phyloP scores from a whole-genome alignment of 176 grass and related monocot species.

The Phragmites australis region DNA sequence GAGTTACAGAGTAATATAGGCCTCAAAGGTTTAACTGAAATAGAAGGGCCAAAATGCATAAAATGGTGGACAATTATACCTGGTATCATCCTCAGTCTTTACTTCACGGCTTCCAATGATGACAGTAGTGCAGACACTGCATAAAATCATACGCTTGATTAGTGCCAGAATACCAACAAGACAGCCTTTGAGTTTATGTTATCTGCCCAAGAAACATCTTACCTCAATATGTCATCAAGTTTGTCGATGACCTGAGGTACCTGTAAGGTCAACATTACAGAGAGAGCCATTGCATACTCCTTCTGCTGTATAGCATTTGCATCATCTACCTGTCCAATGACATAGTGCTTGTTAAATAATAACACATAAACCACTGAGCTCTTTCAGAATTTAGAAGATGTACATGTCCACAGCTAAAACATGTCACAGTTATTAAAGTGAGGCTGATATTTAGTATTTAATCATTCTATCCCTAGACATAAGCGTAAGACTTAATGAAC shows the following conservation, averaged over 20 bases:
- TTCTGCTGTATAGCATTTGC: slow-evolving; percentile 71
- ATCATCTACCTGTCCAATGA: slow-evolving; percentile 81
- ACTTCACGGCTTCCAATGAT: slow-evolving; percentile 78
- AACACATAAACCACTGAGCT: neutral
- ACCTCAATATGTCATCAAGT: slow-evolving; percentile 99
- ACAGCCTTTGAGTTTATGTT: neutral
- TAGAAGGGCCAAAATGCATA: slow-evolving; percentile 14
- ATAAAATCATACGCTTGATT: slow-evolving; percentile 37
- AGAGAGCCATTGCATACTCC: slow-evolving; percentile 87
- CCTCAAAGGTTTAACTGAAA: slow-evolving; percentile 29
- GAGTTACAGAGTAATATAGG: slow-evolving; percentile 13
- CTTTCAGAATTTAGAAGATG: slow-evolving; percentile 15
- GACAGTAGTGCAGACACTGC: slow-evolving; percentile 88
- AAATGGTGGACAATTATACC: slow-evolving; percentile 50
- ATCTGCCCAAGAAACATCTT: slow-evolving; percentile 26
- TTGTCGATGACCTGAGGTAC: slow-evolving; percentile 87
- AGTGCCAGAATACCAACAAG: slow-evolving; percentile 14
- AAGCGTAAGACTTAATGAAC: neutral
- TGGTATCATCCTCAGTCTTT: slow-evolving; percentile 71
- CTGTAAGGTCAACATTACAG: slow-evolving; percentile 89
- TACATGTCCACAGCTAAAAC: slow-evolving; percentile 1
- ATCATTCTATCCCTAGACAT: slow-evolving; percentile 1
- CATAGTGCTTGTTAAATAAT: slow-evolving; percentile 11
- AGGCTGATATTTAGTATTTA: slow-evolving; percentile 4
- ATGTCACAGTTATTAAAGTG: slow-evolving; percentile 23